Evolutionary conservation across 495 filamentous ascomycete genomes (phyloP).

Genomic region (Letharia columbiana): DNA sequence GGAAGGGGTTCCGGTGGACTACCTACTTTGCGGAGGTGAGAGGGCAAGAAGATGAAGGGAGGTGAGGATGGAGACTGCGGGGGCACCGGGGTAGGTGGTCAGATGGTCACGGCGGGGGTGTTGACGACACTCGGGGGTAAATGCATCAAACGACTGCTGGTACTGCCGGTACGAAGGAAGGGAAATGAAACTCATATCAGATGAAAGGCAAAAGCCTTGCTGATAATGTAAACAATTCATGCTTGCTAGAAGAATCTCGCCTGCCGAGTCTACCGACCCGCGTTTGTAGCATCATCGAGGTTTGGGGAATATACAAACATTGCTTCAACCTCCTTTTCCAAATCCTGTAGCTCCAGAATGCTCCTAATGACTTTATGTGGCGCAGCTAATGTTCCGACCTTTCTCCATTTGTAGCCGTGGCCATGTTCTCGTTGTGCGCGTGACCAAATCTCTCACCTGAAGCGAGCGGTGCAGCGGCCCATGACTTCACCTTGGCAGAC

Average conservation of each 20-base stretch:
- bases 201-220: too few relatives aligned
- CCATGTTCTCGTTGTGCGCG: not conserved
- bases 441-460: slow-evolving; percentile 38
- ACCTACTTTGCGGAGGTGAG: not conserved
- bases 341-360: not conserved
- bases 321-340: not conserved
- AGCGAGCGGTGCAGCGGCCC: slow-evolving; percentile 88
- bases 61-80: not conserved
- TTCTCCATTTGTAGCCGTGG: not conserved
- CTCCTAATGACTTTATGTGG: not conserved
- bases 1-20: not conserved
- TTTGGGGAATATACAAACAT: slow-evolving; percentile 3
- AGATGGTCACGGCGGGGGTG: too few relatives aligned
- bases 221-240: too few relatives aligned
- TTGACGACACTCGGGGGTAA: too few relatives aligned
- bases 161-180: too few relatives aligned
- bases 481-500: slow-evolving; percentile 99
- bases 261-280: not conserved
- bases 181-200: too few relatives aligned
- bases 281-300: not conserved
- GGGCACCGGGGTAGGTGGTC: not conserved
- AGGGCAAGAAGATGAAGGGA: not conserved
- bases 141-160: too few relatives aligned
- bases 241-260: not conserved
- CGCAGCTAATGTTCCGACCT: not conserved